phyloP scores from a whole-genome alignment of 768 basidiomycete genomes.

The Agaricus sinodeliciosus region DNA sequence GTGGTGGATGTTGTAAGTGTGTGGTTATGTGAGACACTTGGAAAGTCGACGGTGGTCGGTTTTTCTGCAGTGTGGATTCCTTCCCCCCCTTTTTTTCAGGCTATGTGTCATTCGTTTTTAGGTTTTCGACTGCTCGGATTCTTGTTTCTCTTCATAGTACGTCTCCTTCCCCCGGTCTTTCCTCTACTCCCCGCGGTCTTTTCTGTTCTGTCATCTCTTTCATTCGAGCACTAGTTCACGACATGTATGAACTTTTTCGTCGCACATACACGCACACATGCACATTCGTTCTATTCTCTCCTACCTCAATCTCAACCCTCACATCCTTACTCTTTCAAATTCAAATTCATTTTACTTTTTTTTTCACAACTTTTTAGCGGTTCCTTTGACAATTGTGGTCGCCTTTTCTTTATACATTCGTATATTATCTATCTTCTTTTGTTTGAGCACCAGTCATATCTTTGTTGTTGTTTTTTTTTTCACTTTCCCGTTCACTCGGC shows the following conservation, averaged over 20 bases:
- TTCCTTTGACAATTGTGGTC: too few relatives aligned
- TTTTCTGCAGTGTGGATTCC: not conserved
- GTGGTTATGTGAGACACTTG: slow-evolving; percentile 62
- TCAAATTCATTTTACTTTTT: too few relatives aligned
- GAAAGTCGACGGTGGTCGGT: not conserved
- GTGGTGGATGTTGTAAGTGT: slow-evolving; percentile 74
- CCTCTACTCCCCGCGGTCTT: not conserved
- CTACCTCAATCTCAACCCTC: not conserved
- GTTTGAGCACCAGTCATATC: too few relatives aligned
- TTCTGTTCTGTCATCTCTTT: not conserved
- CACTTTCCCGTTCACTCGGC: too few relatives aligned
- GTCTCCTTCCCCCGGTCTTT: not conserved
- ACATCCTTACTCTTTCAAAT: not conserved
- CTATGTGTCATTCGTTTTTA: not conserved
- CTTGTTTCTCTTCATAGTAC: not conserved
- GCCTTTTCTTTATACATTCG: too few relatives aligned
- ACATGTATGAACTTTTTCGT: not conserved
- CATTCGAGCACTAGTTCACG: not conserved
- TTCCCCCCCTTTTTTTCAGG: not conserved
- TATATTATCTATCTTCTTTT: too few relatives aligned
- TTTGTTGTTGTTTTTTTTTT: too few relatives aligned
- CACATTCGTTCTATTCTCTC: not conserved
- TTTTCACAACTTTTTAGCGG: too few relatives aligned
- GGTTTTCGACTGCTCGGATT: not conserved
- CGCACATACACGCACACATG: not conserved